Conservation (phyloP, 1,139 yeast genomes). For the Pichia sp. region DNA sequence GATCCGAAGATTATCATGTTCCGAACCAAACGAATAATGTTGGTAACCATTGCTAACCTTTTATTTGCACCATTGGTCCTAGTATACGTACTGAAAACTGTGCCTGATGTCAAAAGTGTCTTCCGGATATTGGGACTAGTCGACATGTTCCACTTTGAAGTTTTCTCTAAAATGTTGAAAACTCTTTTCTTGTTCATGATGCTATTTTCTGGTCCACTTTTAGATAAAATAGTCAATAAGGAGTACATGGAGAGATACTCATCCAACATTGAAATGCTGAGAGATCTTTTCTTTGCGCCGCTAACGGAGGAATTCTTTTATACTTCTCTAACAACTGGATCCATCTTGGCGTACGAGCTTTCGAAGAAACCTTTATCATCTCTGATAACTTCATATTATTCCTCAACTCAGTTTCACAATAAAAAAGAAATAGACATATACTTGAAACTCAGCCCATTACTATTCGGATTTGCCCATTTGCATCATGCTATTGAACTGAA, state of each 20-base stretch:
- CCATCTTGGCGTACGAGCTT: constrained; percentile 33
- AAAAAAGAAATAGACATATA: neutral
- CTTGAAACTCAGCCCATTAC: constrained; percentile 49
- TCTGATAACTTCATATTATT: neutral
- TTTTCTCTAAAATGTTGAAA: constrained; percentile 23
- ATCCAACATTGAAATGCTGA: constrained; percentile 7
- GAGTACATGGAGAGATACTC: constrained; percentile 20
- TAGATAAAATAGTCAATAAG: constrained; percentile 48
- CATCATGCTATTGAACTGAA: constrained; percentile 70
- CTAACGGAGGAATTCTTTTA: constrained; percentile 82
- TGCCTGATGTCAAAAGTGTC: constrained; percentile 10
- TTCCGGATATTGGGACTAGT: constrained; percentile 18
- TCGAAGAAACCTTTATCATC: neutral
- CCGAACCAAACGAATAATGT: constrained; percentile 32
- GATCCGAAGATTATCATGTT: constrained; percentile 39
- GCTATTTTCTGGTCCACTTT: constrained; percentile 43
- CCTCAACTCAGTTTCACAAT: constrained; percentile 11
- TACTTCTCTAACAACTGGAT: constrained; percentile 54
- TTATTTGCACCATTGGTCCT: constrained; percentile 31
- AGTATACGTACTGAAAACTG: constrained; percentile 16
- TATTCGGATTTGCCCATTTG: constrained; percentile 87
- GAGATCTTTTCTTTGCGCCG: constrained; percentile 78
- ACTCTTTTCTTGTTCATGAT: constrained; percentile 23
- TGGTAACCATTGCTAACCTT: constrained; percentile 27
- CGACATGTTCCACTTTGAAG: constrained; percentile 6